Conservation (phyloP, 495 filamentous ascomycete species). For the Jackrogersella minutella region DNA sequence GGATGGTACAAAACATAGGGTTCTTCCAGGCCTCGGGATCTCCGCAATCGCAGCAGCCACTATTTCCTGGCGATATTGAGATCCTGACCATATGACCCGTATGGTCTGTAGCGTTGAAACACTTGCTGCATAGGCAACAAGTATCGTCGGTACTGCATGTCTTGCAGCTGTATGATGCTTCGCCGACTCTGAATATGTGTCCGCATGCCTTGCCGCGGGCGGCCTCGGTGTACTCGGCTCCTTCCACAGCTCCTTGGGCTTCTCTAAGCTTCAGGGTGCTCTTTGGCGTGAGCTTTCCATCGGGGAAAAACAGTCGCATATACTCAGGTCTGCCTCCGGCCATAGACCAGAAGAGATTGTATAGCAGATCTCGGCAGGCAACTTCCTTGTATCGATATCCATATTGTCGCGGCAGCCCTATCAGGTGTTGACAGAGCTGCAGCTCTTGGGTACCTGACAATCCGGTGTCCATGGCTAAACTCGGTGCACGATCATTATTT, state of each 20-base stretch:
- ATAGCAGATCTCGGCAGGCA: slow-evolving; percentile 73
- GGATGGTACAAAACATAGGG: slow-evolving; percentile 92
- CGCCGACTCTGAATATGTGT: slow-evolving; percentile 92
- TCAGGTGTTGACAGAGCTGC: slow-evolving; percentile 78
- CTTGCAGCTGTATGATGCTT: slow-evolving; percentile 91
- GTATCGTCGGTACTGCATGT: slow-evolving; percentile 91
- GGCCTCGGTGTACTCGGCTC: slow-evolving; percentile 91
- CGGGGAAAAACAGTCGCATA: slow-evolving; percentile 79
- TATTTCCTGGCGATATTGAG: slow-evolving; percentile 84
- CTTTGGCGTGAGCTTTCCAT: slow-evolving; percentile 64
- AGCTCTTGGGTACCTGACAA: slow-evolving; percentile 80
- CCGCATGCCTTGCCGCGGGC: slow-evolving; percentile 96
- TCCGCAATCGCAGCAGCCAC: slow-evolving; percentile 96
- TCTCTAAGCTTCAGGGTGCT: slow-evolving; percentile 77
- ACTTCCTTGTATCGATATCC: slow-evolving; percentile 74
- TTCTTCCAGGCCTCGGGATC: slow-evolving; percentile 91
- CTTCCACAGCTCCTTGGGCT: slow-evolving; percentile 90
- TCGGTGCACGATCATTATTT: slow-evolving; percentile 28
- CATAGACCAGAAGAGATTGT: slow-evolving; percentile 85
- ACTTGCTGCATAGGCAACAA: slow-evolving; percentile 85
- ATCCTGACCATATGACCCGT: slow-evolving; percentile 91
- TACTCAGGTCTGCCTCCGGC: slow-evolving; percentile 75
- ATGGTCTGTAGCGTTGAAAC: slow-evolving; percentile 95
- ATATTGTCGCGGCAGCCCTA: slow-evolving; percentile 72
- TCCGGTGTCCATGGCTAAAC: slow-evolving; percentile 49